Evolutionary conservation across 768 basidiomycete species (phyloP), one percentile per base, ranked within the genome.

Genomic region (Podaxis sp.): DNA sequence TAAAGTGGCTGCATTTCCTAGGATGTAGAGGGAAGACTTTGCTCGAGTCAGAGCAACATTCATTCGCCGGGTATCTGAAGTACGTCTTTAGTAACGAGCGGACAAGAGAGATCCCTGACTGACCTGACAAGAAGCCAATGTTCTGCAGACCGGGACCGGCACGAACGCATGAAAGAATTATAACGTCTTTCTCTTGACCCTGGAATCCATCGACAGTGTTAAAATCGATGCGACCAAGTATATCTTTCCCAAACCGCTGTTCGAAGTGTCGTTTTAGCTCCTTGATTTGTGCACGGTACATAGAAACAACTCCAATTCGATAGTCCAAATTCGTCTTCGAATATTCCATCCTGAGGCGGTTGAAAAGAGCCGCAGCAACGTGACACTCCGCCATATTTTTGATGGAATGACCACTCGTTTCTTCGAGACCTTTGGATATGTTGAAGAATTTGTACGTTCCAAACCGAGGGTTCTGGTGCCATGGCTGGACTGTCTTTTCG

Each of bases 31-130:
- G 10, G 96, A 97, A 6, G 94, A 94, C 69, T 90, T 92, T 2
- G 96, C 94, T 68, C 97, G 88, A n/a, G 96, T 99, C 26, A 99
- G 77, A 30, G 96, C 96, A n/a, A 99, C 96, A 74, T 99, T 99
- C 92, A 99, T 96, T 49, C 96, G 89, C 49, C 96, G 88, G 22
- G 82, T 73, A 73, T 96, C 91, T 87, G 56, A 8, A 60, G 13
- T 37, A 13, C 22, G 24, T 15, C 51, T 69, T 33, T 2, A 66
- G 49, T 37, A 62, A 38, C 58, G 12, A 57, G 50, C 10, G 30
- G 30, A 30, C 30, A 55, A 63, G 41, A 6, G 66, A 17, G 2
- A 59, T 17, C 13, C 30, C 30, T 33, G 24, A 11, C 71, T 48
- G 67, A 89, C 92, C 95, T 66, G 87, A 83, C 68, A 99, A 82